phyloP scores from a whole-genome alignment of 768 basidiomycete species.

The Baorangia bicolor region DNA sequence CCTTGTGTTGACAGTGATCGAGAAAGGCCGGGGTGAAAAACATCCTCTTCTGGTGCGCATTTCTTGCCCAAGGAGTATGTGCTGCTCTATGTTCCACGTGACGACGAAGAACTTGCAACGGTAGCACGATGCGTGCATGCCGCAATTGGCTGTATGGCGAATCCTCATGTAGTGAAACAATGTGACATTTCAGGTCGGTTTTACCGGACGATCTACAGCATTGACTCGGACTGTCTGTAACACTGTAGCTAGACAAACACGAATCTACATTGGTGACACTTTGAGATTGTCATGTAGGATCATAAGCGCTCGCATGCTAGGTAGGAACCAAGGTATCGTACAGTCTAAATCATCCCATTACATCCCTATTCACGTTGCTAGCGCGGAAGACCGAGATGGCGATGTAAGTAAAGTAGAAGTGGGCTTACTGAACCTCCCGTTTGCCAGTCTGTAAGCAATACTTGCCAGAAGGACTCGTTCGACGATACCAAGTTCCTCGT shows the following conservation, averaged over 20 bases:
- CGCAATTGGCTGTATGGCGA: neutral
- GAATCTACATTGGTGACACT: neutral
- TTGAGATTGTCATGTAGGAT: neutral
- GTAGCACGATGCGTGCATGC: neutral
- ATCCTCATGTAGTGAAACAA: neutral
- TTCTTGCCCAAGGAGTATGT: neutral
- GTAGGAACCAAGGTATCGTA: neutral
- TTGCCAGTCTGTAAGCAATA: neutral
- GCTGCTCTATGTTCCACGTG: constrained; percentile 4
- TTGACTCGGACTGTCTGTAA: too few relatives aligned
- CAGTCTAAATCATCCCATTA: neutral
- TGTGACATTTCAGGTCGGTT: neutral
- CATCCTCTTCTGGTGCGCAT: neutral
- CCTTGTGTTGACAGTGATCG: neutral
- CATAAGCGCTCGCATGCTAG: too few relatives aligned
- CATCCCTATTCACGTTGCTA: neutral
- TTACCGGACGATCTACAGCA: neutral
- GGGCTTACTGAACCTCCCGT: neutral
- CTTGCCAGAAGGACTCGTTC: neutral
- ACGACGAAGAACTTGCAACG: constrained; percentile 1
- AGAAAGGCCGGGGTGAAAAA: constrained; percentile 6
- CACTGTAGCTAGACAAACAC: neutral
- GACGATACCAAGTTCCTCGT: neutral
- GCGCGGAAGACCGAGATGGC: neutral
- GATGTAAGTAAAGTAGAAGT: neutral